These are phyloP conservation scores for Acephala macrosclerotiorum DNA, from an alignment of 2,329 filamentous ascomycete genomes.

Conservation along the genomic window DNA sequence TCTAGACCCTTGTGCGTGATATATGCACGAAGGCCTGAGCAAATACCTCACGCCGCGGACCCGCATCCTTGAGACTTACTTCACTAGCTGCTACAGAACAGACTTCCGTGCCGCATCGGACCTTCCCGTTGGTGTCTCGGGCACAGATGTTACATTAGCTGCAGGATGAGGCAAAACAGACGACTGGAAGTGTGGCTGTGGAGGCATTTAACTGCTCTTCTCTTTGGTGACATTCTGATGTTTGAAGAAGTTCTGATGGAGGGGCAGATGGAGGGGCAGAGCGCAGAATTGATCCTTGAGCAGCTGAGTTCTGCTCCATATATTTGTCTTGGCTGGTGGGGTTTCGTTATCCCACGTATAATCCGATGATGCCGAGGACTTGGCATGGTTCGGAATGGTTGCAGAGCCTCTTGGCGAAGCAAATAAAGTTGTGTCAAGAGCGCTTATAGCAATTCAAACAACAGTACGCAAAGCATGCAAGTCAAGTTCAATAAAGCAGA, in stretches of 20 bases:
- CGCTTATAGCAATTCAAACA: background rate
- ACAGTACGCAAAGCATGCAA: background rate
- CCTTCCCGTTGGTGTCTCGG: background rate
- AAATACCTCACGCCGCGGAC: no score
- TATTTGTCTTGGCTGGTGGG: slow-evolving; percentile 12
- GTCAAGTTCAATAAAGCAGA: background rate
- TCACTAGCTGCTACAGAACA: slow-evolving; percentile 7
- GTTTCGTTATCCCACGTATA: slow-evolving; percentile 12
- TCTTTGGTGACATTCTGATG: background rate
- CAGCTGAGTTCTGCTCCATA: slow-evolving; percentile 15
- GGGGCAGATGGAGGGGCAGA: background rate
- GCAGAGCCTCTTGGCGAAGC: background rate
- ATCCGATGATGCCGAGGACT: background rate
- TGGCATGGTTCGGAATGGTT: background rate
- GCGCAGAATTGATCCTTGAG: slow-evolving; percentile 17
- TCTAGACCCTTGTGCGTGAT: background rate
- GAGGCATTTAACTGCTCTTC: no score
- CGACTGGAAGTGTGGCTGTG: no score
- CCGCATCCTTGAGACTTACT: background rate
- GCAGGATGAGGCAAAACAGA: no score
- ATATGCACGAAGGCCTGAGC: slow-evolving; percentile 8
- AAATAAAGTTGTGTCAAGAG: background rate
- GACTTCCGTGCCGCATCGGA: slow-evolving; percentile 1
- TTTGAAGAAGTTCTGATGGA: background rate
- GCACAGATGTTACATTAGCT: background rate